A percentile compares a stretch with the other conserved stretches of the same genome.
phyloP scores from a whole-genome alignment of 257 asterid genomes.

The Anisodus tanguticus region DNA sequence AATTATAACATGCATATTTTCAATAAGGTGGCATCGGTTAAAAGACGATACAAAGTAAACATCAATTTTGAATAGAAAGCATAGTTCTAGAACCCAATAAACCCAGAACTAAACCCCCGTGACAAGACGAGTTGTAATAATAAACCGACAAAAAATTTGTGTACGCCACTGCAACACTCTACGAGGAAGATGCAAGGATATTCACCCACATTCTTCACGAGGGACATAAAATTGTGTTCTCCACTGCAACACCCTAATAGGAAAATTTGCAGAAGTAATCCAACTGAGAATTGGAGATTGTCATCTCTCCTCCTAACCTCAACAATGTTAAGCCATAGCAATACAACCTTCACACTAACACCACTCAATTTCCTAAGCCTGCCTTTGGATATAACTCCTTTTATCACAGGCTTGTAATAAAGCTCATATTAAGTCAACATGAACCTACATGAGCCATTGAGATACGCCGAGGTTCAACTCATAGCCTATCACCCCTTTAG shows the following conservation, averaged over 20 bases:
- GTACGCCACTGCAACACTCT: too few relatives aligned
- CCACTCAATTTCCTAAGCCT: constrained; percentile 57
- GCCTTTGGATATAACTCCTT: constrained; percentile 56
- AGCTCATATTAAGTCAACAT: constrained; percentile 55
- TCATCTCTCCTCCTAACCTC: constrained; percentile 56
- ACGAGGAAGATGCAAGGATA: constrained; percentile 37
- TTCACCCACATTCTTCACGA: constrained; percentile 75
- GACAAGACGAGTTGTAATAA: background rate
- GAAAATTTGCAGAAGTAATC: constrained; percentile 64
- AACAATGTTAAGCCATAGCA: constrained; percentile 65
- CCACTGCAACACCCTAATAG: constrained; percentile 33
- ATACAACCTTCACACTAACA: constrained; percentile 65
- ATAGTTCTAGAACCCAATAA: background rate
- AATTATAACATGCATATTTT: background rate
- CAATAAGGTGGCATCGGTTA: background rate
- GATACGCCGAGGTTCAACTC: constrained; percentile 57
- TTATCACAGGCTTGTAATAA: constrained; percentile 57
- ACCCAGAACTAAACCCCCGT: background rate
- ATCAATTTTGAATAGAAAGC: background rate
- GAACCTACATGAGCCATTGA: constrained; percentile 65
- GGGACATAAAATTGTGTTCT: constrained; percentile 35
- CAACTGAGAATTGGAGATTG: constrained; percentile 66
- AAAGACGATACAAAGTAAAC: background rate
- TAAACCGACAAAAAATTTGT: background rate
- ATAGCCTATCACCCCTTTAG: constrained; percentile 67